These are phyloP conservation scores for Puccinia horiana DNA, from an alignment of 1,284 basidiomycete species.

Conservation along the genomic window DNA sequence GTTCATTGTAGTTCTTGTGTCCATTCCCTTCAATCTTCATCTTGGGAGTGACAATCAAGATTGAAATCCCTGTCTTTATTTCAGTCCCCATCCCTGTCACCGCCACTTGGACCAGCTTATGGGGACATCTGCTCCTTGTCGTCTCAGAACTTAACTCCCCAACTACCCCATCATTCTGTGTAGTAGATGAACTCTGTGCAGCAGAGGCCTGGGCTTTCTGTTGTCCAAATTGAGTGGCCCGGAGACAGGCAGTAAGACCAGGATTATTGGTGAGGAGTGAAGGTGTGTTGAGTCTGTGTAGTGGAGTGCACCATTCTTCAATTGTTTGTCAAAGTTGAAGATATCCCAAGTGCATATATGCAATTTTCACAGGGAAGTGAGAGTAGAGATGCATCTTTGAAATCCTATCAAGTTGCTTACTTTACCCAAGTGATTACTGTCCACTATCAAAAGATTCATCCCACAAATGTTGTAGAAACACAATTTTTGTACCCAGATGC, in stretches of 20 bases:
- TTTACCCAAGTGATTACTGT: slow-evolving; percentile 98
- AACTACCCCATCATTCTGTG: slow-evolving; percentile 31
- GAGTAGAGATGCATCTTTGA: not conserved
- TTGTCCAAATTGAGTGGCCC: slow-evolving; percentile 47
- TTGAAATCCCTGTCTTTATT: slow-evolving; percentile 19
- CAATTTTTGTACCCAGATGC: slow-evolving; percentile 98
- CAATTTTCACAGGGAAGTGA: slow-evolving; percentile 1
- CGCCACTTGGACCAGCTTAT: not conserved
- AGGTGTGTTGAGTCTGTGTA: slow-evolving; percentile 28
- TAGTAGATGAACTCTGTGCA: slow-evolving; percentile 11
- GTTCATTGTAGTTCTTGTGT: slow-evolving; percentile 33
- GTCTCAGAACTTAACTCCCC: slow-evolving; percentile 13
- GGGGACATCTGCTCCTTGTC: slow-evolving; percentile 4
- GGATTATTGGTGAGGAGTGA: slow-evolving; percentile 33
- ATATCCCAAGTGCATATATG: slow-evolving; percentile 97
- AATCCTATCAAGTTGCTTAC: slow-evolving; percentile 62
- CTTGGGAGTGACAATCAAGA: slow-evolving; percentile 9
- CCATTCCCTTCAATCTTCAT: slow-evolving; percentile 36
- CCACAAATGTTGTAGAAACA: slow-evolving; percentile 99
- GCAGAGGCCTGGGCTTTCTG: slow-evolving; percentile 34
- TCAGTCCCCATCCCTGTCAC: slow-evolving; percentile 31
- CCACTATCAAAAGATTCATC: slow-evolving; percentile 93
- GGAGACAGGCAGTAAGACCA: slow-evolving; percentile 44
- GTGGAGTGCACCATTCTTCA: slow-evolving; percentile 64
- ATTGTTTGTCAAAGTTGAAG: slow-evolving; percentile 95